These are phyloP conservation scores for Phytophthora pini DNA, from an alignment of 352 stramenopile genomes.

Conservation along the genomic window DNA sequence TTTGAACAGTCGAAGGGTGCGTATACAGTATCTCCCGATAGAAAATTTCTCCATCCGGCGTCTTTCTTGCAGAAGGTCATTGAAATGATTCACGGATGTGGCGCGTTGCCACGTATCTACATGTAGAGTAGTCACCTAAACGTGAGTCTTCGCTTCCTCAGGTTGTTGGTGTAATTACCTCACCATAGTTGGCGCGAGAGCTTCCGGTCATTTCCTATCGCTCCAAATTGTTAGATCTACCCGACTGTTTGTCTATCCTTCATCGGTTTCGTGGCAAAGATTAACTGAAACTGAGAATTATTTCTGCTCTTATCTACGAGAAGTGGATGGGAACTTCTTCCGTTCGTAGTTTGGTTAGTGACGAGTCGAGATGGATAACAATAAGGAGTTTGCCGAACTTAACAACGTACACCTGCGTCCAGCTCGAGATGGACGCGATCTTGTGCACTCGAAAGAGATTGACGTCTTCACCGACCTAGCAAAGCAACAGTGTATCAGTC, in stretches of 20 bases:
- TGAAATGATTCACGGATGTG: slow-evolving; percentile 73
- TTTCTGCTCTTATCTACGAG: slow-evolving; percentile 9
- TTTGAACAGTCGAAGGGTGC: slow-evolving; percentile 70
- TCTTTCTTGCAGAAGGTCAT: slow-evolving; percentile 66
- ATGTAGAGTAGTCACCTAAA: slow-evolving; percentile 8
- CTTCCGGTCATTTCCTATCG: slow-evolving; percentile 9
- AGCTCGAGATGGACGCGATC: slow-evolving; percentile 81
- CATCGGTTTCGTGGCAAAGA: slow-evolving; percentile 11
- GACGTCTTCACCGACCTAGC: slow-evolving; percentile 67
- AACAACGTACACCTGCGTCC: slow-evolving; percentile 85
- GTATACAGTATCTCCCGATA: slow-evolving; percentile 64
- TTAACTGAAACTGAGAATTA: not conserved
- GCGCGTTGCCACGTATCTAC: slow-evolving; percentile 78
- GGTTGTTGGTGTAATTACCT: not conserved
- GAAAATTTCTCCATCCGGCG: slow-evolving; percentile 59
- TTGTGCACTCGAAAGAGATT: slow-evolving; percentile 80
- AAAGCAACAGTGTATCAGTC: not conserved
- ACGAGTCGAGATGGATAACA: slow-evolving; percentile 73
- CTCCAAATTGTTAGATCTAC: not conserved
- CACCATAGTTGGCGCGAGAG: slow-evolving; percentile 29
- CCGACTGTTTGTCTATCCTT: slow-evolving; percentile 7
- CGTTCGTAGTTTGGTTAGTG: slow-evolving; percentile 53
- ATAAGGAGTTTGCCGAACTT: slow-evolving; percentile 72
- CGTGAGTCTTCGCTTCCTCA: too few species aligned
- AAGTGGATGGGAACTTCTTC: slow-evolving; percentile 56